Evolutionary conservation across 768 basidiomycete species (phyloP).

Genomic region (Suillus tomentosus): DNA sequence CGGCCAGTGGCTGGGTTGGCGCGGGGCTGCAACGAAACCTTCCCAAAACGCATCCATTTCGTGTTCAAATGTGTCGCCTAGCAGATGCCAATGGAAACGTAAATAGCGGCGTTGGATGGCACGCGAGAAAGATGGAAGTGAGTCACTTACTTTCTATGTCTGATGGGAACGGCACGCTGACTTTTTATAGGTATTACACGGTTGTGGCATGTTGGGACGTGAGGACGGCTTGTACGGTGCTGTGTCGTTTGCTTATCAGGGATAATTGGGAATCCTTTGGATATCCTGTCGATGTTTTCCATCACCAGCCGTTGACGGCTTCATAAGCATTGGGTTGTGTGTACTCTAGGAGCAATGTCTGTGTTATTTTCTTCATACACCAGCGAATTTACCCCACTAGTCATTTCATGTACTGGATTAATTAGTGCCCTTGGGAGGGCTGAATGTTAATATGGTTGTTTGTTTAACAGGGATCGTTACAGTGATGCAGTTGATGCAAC

Average conservation of each 20-base stretch:
- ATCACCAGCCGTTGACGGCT: conserved; percentile 3
- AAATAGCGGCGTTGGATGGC: conserved; percentile 92
- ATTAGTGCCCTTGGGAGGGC: conserved; percentile 14
- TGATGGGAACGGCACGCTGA: conserved; percentile 6
- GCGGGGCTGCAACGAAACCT: conserved; percentile 63
- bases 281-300: neutral
- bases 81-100: conserved; percentile 86
- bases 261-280: conserved; percentile 39
- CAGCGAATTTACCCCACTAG: neutral
- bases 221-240: conserved; percentile 95
- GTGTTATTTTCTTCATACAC: neutral
- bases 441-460: conserved; percentile 6
- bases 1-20: conserved; percentile 75
- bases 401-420: conserved; percentile 11
- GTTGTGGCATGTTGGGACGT: conserved; percentile 86
- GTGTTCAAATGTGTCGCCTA: conserved; percentile 69
- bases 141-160: conserved; percentile 28
- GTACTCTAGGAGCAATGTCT: conserved; percentile 4
- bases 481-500: neutral
- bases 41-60: conserved; percentile 60
- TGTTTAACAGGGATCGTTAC: too few relatives aligned
- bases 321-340: neutral
- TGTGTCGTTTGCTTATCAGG: conserved; percentile 93
- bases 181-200: conserved; percentile 68
- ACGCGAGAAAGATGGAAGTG: conserved; percentile 96